A percentile compares a stretch with the other conserved stretches of the same genome.
Evolutionary conservation across 2,329 filamentous ascomycete genomes (phyloP).

Genomic region (Colletotrichum acutatum): DNA sequence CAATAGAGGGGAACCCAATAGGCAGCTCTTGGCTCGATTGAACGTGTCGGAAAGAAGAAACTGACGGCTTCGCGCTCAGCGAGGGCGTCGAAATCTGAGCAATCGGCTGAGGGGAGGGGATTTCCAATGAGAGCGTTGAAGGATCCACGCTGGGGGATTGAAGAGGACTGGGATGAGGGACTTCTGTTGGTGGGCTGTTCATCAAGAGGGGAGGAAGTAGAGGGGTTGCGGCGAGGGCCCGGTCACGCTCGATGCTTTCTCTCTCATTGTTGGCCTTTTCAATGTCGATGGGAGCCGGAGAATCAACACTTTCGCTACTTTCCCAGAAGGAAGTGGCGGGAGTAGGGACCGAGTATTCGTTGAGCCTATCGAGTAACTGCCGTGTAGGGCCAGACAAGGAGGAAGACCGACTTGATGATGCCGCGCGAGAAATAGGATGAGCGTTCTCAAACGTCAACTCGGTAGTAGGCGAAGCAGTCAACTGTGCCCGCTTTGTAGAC

Average conservation of each 20-base stretch:
- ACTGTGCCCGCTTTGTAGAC: constrained; percentile 55
- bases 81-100: constrained; percentile 69
- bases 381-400: constrained; percentile 75
- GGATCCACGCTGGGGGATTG: constrained; percentile 85
- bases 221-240: constrained; percentile 78
- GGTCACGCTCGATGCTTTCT: constrained; percentile 66
- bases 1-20: constrained; percentile 70
- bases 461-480: constrained; percentile 73
- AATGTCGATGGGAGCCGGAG: constrained; percentile 60
- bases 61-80: constrained; percentile 71
- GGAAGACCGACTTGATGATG: constrained; percentile 83
- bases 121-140: constrained; percentile 53
- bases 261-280: constrained; percentile 61
- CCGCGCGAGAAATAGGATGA: constrained; percentile 69
- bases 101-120: constrained; percentile 51
- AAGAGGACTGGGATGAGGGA: constrained; percentile 79
- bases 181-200: constrained; percentile 59
- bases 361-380: constrained; percentile 53
- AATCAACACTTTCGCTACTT: constrained; percentile 64
- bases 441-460: constrained; percentile 86
- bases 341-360: constrained; percentile 66
- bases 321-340: constrained; percentile 73
- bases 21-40: constrained; percentile 54
- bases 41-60: constrained; percentile 66
- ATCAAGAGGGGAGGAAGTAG: constrained; percentile 85